Percentiles rank a stretch among this genome's conserved stretches.
These are phyloP conservation scores for Oxalis stricta DNA, from an alignment of 441 rosid species.

Conservation along the genomic window DNA sequence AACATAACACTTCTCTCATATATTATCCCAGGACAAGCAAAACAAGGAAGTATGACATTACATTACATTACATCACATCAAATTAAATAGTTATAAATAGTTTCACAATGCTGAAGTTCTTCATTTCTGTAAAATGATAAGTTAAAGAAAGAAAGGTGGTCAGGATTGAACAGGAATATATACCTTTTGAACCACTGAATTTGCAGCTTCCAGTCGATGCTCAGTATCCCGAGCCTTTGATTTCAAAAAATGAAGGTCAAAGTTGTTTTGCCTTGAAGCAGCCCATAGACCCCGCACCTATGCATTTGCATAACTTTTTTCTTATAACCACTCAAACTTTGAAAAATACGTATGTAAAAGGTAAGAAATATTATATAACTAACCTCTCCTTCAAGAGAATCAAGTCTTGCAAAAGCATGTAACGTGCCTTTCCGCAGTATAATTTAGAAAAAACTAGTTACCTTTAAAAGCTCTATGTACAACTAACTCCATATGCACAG, in stretches of 20 bases:
- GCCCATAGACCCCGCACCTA: slow-evolving; percentile 63
- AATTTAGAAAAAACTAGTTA: neutral
- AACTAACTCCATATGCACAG: no score
- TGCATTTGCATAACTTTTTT: slow-evolving; percentile 19
- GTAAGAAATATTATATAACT: slow-evolving; percentile 6
- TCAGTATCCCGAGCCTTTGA: slow-evolving; percentile 43
- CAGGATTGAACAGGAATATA: neutral
- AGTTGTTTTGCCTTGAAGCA: slow-evolving; percentile 55
- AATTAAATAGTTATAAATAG: no score
- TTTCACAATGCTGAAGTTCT: neutral
- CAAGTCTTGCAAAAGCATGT: slow-evolving; percentile 22
- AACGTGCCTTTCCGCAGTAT: slow-evolving; percentile 26
- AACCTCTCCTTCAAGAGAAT: slow-evolving; percentile 54
- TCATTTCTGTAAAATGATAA: neutral
- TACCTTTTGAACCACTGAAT: slow-evolving; percentile 54
- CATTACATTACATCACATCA: no score
- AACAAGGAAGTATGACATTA: neutral
- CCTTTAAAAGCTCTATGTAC: no score
- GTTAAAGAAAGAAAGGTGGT: neutral
- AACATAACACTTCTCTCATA: no score
- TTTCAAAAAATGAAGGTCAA: slow-evolving; percentile 52
- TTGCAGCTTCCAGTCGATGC: slow-evolving; percentile 21
- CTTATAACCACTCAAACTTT: slow-evolving; percentile 18
- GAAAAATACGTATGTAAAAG: neutral
- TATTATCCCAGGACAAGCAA: neutral